phyloP scores from a whole-genome alignment of 176 grass and related monocot genomes.

The Phragmites australis region DNA sequence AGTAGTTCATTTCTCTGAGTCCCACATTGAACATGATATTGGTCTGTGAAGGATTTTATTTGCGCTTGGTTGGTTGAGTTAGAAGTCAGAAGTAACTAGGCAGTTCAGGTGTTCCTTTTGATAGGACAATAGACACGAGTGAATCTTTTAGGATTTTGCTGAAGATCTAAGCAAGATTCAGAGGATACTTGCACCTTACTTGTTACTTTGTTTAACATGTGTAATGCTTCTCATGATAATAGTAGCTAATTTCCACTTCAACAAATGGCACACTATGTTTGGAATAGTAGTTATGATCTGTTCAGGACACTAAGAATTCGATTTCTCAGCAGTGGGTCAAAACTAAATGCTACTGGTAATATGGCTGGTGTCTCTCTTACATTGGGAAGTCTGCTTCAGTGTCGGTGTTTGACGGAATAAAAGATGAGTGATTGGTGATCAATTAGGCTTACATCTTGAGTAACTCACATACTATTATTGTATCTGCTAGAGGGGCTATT shows the following conservation, averaged over 20 bases:
- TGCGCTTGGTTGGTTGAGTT: not conserved
- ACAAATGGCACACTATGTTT: not conserved
- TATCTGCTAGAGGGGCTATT: not conserved
- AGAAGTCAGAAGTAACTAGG: not conserved
- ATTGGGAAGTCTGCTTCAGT: not conserved
- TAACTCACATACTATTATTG: not conserved
- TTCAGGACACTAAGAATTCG: not conserved
- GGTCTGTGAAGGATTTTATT: no score
- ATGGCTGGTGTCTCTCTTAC: not conserved
- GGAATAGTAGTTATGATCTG: no score
- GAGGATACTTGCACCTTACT: not conserved
- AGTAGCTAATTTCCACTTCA: not conserved
- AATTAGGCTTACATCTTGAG: not conserved
- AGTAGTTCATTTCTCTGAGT: not conserved
- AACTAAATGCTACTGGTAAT: not conserved
- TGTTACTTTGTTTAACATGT: not conserved
- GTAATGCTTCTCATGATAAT: not conserved
- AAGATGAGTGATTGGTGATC: not conserved
- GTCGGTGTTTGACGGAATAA: no score
- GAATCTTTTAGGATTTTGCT: not conserved
- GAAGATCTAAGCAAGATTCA: not conserved
- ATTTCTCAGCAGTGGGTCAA: not conserved
- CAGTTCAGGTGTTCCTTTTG: not conserved
- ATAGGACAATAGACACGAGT: not conserved
- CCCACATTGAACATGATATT: no score